Conservation (phyloP, 2,329 filamentous ascomycete genomes). For the Penicillium glabrum region DNA sequence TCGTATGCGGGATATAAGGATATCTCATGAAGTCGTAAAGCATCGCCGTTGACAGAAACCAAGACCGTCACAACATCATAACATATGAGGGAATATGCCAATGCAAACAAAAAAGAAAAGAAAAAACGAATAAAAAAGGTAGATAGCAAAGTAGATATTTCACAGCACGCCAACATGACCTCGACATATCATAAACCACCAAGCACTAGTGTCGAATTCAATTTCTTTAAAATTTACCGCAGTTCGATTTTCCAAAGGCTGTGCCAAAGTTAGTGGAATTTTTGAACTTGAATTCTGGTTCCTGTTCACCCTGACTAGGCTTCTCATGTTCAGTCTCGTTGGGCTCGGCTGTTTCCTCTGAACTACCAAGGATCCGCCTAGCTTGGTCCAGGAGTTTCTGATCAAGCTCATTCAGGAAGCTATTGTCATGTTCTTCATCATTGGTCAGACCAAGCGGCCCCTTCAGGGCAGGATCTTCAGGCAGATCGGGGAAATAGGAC, state of each 20-base stretch:
- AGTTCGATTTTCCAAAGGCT: conserved; percentile 38
- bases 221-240: background rate
- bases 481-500: conserved; percentile 42
- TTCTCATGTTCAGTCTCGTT: conserved; percentile 26
- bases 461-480: conserved; percentile 45
- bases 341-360: conserved; percentile 21
- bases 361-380: conserved; percentile 29
- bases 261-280: conserved; percentile 50
- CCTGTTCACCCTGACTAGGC: conserved; percentile 27
- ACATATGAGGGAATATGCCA: background rate
- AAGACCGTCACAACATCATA: background rate
- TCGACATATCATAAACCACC: conserved; percentile 15
- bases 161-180: conserved; percentile 4
- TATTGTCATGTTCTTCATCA: conserved; percentile 39
- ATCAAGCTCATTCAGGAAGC: conserved; percentile 44
- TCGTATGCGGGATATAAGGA: conserved; percentile 11
- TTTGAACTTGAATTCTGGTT: conserved; percentile 44
- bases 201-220: background rate
- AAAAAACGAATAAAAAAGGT: background rate
- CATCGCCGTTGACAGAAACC: conserved; percentile 4
- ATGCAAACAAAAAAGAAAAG: conserved; percentile 1
- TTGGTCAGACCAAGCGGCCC: conserved; percentile 46
- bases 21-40: conserved; percentile 18
- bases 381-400: conserved; percentile 45
- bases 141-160: conserved; percentile 1